phyloP scores from a whole-genome alignment of 2,329 filamentous ascomycete species.

The Ceratocystiopsis minuta region DNA sequence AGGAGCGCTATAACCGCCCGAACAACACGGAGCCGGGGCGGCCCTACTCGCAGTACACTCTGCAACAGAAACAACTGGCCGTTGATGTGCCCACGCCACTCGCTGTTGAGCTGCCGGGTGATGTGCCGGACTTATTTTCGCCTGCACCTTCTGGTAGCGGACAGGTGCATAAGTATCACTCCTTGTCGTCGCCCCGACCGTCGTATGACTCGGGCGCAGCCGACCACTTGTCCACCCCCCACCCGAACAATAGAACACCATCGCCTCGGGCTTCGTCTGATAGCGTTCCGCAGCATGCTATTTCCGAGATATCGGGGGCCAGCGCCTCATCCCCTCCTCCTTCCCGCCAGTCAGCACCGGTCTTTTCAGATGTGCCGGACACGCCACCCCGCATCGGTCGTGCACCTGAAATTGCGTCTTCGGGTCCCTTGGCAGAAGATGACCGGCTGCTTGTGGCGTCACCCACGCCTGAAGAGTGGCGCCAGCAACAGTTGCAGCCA shows the following conservation, averaged over 20 bases:
- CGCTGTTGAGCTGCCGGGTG: constrained; percentile 40
- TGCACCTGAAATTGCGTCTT: too few relatives aligned
- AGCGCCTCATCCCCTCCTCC: too few relatives aligned
- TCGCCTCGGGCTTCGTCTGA: constrained; percentile 36
- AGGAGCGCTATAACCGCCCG: constrained; percentile 41
- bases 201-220: constrained; percentile 37
- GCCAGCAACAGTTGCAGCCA: constrained; percentile 29
- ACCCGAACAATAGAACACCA: constrained; percentile 15
- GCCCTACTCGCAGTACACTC: constrained; percentile 5
- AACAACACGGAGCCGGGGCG: constrained; percentile 24
- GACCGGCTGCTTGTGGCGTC: constrained; percentile 38
- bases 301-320: too few relatives aligned
- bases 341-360: too few relatives aligned
- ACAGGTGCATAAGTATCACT: too few relatives aligned
- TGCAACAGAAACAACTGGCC: constrained; percentile 16
- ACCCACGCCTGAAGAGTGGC: constrained; percentile 41
- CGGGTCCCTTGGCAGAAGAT: constrained; percentile 13
- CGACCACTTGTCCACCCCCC: constrained; percentile 26
- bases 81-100: constrained; percentile 10
- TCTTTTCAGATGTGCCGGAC: too few relatives aligned
- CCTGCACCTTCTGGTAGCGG: constrained; percentile 12
- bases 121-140: constrained; percentile 21
- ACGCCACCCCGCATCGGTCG: too few relatives aligned
- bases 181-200: constrained; percentile 21
- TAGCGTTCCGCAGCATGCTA: constrained; percentile 14